Conservation (phyloP, 805 yeast genomes). For the Metschnikowia hibisci region DNA sequence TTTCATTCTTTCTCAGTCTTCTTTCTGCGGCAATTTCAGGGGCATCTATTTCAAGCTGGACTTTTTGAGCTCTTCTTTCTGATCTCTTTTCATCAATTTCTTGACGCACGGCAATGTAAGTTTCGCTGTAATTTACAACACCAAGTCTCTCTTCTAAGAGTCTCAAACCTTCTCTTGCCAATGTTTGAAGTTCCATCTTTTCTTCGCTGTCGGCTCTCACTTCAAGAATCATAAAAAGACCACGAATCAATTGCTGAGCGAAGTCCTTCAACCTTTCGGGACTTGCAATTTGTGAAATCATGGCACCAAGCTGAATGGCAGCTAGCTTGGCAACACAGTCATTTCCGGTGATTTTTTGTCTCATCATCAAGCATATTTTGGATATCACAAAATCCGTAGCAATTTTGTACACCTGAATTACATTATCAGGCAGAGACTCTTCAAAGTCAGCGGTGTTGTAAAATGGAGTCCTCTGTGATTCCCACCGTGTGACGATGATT, state of each 20-base stretch:
- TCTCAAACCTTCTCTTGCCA: conserved; percentile 64
- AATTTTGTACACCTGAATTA: conserved; percentile 19
- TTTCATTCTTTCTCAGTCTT: conserved; percentile 70
- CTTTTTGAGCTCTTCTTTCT: conserved; percentile 72
- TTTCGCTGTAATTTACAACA: conserved; percentile 58
- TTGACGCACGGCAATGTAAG: conserved; percentile 62
- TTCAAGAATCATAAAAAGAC: conserved; percentile 50
- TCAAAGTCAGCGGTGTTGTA: conserved; percentile 21
- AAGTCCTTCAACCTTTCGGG: conserved; percentile 38
- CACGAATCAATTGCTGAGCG: conserved; percentile 49
- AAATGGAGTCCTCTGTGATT: conserved; percentile 37
- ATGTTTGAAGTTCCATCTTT: conserved; percentile 47
- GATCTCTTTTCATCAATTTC: conserved; percentile 58
- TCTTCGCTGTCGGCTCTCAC: conserved; percentile 44
- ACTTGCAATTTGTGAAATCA: conserved; percentile 50
- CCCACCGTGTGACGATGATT: conserved; percentile 60
- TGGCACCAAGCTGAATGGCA: conserved; percentile 66
- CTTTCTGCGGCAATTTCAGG: conserved; percentile 82
- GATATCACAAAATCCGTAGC: conserved; percentile 60
- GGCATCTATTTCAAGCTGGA: conserved; percentile 67
- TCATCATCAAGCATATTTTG: conserved; percentile 59
- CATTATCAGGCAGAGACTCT: neutral
- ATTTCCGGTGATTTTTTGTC: conserved; percentile 55
- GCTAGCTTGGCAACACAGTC: conserved; percentile 60
- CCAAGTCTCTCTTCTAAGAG: conserved; percentile 69